Evolutionary conservation across 768 basidiomycete genomes (phyloP).

Genomic region (Russula ochroleuca): DNA sequence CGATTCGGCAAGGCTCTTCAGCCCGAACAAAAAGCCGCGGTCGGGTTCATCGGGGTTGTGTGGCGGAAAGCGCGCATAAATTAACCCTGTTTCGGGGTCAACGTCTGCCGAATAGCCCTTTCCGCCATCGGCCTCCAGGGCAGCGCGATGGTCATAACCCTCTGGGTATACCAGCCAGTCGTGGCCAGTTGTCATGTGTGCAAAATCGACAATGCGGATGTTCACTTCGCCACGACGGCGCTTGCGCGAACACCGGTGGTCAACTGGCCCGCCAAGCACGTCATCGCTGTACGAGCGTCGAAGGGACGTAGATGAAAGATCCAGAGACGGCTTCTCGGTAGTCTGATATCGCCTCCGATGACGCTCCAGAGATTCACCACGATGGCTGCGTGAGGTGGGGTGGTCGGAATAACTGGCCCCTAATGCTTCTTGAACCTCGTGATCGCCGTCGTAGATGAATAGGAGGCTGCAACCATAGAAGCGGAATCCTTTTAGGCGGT

Average conservation of each 20-base stretch:
- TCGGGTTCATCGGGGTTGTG: conserved; percentile 87
- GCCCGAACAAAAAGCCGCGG: conserved; percentile 87
- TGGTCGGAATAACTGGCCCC: conserved; percentile 58
- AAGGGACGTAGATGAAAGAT: conserved; percentile 34
- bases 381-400: conserved; percentile 61
- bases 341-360: conserved; percentile 27
- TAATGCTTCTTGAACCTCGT: conserved; percentile 76
- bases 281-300: conserved; percentile 81
- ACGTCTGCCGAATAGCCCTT: conserved; percentile 80
- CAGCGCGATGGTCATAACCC: conserved; percentile 38
- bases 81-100: conserved; percentile 75
- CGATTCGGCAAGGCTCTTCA: conserved; percentile 73
- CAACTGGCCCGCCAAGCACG: conserved; percentile 60
- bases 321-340: neutral
- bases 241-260: conserved; percentile 57
- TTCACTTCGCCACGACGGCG: conserved; percentile 87
- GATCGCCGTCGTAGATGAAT: conserved; percentile 96
- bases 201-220: conserved; percentile 97
- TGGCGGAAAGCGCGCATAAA: conserved; percentile 92
- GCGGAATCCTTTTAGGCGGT: conserved; percentile 87
- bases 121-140: conserved; percentile 47
- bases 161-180: conserved; percentile 77
- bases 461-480: conserved; percentile 98
- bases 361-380: conserved; percentile 75
- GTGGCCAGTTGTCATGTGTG: conserved; percentile 92